These are phyloP conservation scores for Ustanciosporium gigantosporum DNA, from an alignment of 1,284 basidiomycete species.

Conservation along the genomic window DNA sequence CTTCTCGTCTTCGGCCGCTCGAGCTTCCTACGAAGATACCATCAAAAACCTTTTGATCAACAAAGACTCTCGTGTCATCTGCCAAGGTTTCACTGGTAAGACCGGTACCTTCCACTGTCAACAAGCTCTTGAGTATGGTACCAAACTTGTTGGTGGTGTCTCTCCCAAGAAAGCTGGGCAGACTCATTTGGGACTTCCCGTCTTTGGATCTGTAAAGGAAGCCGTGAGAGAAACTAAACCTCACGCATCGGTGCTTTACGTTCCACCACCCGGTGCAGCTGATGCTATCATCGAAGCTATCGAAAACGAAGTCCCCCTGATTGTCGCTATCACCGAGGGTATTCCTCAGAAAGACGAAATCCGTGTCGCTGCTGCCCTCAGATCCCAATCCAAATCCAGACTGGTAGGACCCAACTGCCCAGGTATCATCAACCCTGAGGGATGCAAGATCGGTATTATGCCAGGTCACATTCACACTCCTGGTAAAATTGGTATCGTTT, in stretches of 20 bases:
- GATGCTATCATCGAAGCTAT: constrained; percentile 61
- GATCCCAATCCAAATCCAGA: constrained; percentile 89
- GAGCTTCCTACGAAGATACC: constrained; percentile 75
- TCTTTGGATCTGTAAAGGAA: constrained; percentile 90
- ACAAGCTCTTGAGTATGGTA: constrained; percentile 92
- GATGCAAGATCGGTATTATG: constrained; percentile 99
- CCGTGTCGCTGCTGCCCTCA: constrained; percentile 85
- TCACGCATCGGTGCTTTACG: constrained; percentile 58
- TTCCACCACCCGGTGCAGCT: constrained; percentile 58
- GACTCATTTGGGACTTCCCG: constrained; percentile 90
- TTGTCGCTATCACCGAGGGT: constrained; percentile 61
- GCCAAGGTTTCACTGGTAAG: constrained; percentile 71
- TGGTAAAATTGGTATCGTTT: constrained; percentile 88
- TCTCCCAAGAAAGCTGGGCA: constrained; percentile 97
- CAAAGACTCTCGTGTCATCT: constrained; percentile 74
- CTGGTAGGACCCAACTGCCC: constrained; percentile 89
- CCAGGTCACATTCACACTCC: constrained; percentile 96
- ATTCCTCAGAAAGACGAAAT: constrained; percentile 60
- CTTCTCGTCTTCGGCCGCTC: constrained; percentile 44
- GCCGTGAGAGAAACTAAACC: constrained; percentile 62
- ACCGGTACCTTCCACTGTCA: constrained; percentile 97
- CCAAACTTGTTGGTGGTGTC: constrained; percentile 95
- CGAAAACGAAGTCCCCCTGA: constrained; percentile 58
- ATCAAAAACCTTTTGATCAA: constrained; percentile 88
- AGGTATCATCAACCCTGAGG: constrained; percentile 89